phyloP scores from a whole-genome alignment of 2,329 filamentous ascomycete species.

The Hymenoscyphus infarciens region DNA sequence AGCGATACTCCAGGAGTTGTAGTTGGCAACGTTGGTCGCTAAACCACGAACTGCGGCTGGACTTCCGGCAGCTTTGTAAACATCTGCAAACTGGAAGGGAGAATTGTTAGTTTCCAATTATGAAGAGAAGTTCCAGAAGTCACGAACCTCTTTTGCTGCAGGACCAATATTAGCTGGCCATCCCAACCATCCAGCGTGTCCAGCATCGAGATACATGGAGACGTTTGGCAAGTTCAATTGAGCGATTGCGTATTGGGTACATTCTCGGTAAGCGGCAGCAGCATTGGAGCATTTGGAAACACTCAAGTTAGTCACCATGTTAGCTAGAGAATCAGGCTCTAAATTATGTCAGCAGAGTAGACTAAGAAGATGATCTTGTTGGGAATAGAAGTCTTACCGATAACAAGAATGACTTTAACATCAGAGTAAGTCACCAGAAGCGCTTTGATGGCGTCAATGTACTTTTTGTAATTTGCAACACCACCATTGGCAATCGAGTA shows the following conservation, averaged over 20 bases:
- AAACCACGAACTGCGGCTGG: constrained; percentile 49
- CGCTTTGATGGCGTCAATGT: constrained; percentile 52
- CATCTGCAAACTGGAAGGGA: constrained; percentile 39
- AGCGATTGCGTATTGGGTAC: constrained; percentile 53
- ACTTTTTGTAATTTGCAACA: constrained; percentile 48
- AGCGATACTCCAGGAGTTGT: constrained; percentile 50
- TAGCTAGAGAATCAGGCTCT: constrained; percentile 61
- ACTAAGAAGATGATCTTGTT: not conserved
- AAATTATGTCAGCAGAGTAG: constrained; percentile 15
- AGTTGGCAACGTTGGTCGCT: constrained; percentile 56
- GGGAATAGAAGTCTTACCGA: constrained; percentile 39
- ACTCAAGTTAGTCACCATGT: constrained; percentile 58
- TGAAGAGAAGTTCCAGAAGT: too few relatives aligned
- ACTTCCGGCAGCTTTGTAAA: constrained; percentile 45
- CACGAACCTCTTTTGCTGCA: constrained; percentile 38
- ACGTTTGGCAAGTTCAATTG: constrained; percentile 58
- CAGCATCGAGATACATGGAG: constrained; percentile 60
- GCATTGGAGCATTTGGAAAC: constrained; percentile 52
- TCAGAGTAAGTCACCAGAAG: constrained; percentile 53
- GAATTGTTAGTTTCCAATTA: too few relatives aligned
- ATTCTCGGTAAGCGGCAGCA: constrained; percentile 51
- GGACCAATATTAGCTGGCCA: constrained; percentile 57
- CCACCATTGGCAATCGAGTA: constrained; percentile 50
- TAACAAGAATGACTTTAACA: constrained; percentile 44
- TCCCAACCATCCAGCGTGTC: constrained; percentile 62